These are phyloP conservation scores for Arxiozyma heterogenica DNA, from an alignment of 1,139 yeast species.

Conservation along the genomic window DNA sequence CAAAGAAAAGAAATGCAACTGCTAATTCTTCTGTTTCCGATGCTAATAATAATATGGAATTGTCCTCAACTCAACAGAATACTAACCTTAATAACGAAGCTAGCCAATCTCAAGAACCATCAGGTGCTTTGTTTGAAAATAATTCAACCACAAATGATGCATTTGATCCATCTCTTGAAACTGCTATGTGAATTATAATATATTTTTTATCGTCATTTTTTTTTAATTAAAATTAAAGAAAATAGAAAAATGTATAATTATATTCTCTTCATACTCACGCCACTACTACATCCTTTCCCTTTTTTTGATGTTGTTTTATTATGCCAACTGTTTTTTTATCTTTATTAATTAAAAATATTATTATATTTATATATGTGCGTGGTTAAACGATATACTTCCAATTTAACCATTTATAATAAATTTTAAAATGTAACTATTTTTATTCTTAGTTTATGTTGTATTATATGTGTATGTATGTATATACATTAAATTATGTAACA, in stretches of 20 bases:
- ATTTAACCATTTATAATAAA: neutral
- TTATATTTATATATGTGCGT: too few species aligned
- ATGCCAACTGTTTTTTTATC: neutral
- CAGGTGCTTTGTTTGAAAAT: constrained; percentile 12
- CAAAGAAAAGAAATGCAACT: constrained; percentile 22
- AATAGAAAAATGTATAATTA: too few species aligned
- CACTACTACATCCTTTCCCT: neutral
- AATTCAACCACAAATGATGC: constrained; percentile 12
- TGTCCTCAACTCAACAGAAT: constrained; percentile 3
- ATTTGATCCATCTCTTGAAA: constrained; percentile 19
- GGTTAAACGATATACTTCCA: neutral
- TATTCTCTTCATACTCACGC: neutral
- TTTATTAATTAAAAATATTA: too few species aligned
- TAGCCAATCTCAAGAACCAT: constrained; percentile 1
- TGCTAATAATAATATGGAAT: neutral
- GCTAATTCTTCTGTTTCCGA: neutral
- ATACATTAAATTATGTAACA: neutral
- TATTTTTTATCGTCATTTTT: neutral
- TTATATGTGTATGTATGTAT: too few species aligned
- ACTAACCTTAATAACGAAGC: neutral
- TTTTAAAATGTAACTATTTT: neutral
- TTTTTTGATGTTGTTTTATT: neutral
- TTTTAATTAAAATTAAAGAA: neutral
- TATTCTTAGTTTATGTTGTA: neutral
- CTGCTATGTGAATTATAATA: constrained; percentile 10